Percentiles rank a stretch among this genome's conserved stretches.
Conservation (phyloP, 2,329 filamentous ascomycete genomes). For the Curvularia verruculosa region DNA sequence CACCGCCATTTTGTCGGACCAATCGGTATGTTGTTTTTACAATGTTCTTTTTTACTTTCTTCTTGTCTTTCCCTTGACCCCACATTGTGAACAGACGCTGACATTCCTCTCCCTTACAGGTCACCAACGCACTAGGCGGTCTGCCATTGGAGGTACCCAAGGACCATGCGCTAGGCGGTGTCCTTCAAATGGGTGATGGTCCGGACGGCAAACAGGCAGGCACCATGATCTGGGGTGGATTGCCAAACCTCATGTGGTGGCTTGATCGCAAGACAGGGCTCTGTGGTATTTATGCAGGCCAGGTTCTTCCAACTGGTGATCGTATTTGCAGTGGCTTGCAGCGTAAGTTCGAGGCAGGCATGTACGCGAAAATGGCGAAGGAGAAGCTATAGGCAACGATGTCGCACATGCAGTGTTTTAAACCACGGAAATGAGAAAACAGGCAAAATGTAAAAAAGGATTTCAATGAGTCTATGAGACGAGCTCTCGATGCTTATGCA, state of each 20-base stretch:
- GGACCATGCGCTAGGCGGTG: constrained; percentile 42
- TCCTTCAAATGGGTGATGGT: constrained; percentile 31
- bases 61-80: too few relatives aligned
- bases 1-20: constrained; percentile 46
- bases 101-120: constrained; percentile 3
- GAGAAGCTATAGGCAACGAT: background rate
- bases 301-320: constrained; percentile 43
- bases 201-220: constrained; percentile 32
- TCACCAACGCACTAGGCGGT: constrained; percentile 35
- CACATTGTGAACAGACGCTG: background rate
- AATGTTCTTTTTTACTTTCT: too few relatives aligned
- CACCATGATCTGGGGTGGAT: constrained; percentile 44
- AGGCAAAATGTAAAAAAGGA: too few relatives aligned
- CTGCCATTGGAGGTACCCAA: constrained; percentile 21
- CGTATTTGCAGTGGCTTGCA: constrained; percentile 19
- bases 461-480: too few relatives aligned
- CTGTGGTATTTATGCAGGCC: constrained; percentile 38
- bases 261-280: constrained; percentile 42
- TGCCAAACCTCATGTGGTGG: constrained; percentile 45
- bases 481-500: too few relatives aligned
- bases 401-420: background rate
- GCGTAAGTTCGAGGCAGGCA: constrained; percentile 27
- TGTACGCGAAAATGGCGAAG: constrained; percentile 5
- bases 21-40: constrained; percentile 12
- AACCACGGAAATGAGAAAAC: too few relatives aligned